Evolutionary conservation across 148 eudicot genomes (phyloP).

Genomic region (Cornus kousa): DNA sequence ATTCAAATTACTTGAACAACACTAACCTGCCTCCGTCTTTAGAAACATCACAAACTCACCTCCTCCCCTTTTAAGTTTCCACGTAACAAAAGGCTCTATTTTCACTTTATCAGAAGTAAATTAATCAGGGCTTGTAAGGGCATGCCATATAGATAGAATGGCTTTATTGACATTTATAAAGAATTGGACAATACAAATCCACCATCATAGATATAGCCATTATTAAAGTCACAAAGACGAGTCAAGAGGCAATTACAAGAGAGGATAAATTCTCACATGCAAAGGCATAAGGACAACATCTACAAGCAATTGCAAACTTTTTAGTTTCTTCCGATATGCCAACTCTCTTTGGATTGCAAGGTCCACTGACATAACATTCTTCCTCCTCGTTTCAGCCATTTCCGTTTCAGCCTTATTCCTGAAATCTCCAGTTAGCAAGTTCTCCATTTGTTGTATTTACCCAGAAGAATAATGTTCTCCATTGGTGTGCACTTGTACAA

Average conservation of each 20-base stretch:
- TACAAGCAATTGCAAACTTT: slow-evolving; percentile 1
- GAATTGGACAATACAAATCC: background rate
- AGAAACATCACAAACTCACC: background rate
- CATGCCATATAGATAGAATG: background rate
- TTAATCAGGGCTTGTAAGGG: background rate
- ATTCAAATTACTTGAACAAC: background rate
- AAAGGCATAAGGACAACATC: slow-evolving; percentile 15
- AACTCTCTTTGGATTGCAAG: slow-evolving; percentile 48
- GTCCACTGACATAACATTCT: slow-evolving; percentile 41
- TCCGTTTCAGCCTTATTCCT: background rate
- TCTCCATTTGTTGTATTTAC: background rate
- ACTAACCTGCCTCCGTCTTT: background rate
- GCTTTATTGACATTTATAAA: background rate
- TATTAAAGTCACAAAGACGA: background rate
- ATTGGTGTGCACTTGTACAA: background rate
- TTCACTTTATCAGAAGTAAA: background rate
- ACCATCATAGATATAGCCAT: background rate
- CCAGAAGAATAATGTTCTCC: background rate
- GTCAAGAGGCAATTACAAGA: background rate
- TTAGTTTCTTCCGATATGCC: slow-evolving; percentile 26
- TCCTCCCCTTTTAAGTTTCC: background rate
- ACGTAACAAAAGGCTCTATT: background rate
- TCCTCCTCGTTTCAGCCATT: slow-evolving; percentile 31
- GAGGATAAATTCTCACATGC: slow-evolving; percentile 12
- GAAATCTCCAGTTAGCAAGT: slow-evolving; percentile 1